Evolutionary conservation across 176 grass and related monocot species (phyloP).

Genomic region (Luzula sylvatica): DNA sequence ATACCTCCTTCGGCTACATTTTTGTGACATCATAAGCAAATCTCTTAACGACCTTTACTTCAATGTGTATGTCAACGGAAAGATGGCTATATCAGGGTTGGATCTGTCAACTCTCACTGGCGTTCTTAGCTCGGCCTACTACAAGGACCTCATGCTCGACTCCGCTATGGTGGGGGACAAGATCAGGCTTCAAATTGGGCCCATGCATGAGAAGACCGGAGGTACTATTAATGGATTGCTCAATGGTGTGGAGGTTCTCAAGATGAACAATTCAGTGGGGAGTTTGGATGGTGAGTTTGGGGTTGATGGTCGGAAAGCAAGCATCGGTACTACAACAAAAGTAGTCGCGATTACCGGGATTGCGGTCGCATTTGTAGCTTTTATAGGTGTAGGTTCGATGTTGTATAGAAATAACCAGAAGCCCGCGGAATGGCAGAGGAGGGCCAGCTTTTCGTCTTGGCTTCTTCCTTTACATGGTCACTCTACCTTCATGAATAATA

Average conservation of each 20-base stretch:
- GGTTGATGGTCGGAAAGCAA: too few species aligned
- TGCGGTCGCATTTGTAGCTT: too few species aligned
- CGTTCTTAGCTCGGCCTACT: conserved; percentile 54
- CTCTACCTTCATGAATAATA: too few species aligned
- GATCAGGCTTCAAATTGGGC: conserved; percentile 50
- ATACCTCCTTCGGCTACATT: conserved; percentile 67
- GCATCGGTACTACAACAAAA: too few species aligned
- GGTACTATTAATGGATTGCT: conserved; percentile 58
- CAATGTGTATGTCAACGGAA: conserved; percentile 59
- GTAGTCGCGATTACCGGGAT: too few species aligned
- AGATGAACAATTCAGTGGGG: conserved; percentile 73
- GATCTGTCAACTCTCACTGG: conserved; percentile 65
- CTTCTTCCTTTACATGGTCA: too few species aligned
- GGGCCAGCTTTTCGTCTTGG: too few species aligned
- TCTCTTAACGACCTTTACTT: conserved; percentile 82
- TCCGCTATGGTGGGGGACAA: conserved; percentile 22
- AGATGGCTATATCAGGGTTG: conserved; percentile 58
- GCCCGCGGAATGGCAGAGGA: too few species aligned
- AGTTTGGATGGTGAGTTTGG: too few species aligned
- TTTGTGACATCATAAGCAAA: conserved; percentile 86
- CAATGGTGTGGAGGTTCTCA: conserved; percentile 83
- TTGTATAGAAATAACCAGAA: too few species aligned
- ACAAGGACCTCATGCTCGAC: conserved; percentile 77
- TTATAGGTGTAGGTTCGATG: too few species aligned
- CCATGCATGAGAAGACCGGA: conserved; percentile 53